Evolutionary conservation across 257 asterid species (phyloP).

Genomic region (Lavandula angustifolia): DNA sequence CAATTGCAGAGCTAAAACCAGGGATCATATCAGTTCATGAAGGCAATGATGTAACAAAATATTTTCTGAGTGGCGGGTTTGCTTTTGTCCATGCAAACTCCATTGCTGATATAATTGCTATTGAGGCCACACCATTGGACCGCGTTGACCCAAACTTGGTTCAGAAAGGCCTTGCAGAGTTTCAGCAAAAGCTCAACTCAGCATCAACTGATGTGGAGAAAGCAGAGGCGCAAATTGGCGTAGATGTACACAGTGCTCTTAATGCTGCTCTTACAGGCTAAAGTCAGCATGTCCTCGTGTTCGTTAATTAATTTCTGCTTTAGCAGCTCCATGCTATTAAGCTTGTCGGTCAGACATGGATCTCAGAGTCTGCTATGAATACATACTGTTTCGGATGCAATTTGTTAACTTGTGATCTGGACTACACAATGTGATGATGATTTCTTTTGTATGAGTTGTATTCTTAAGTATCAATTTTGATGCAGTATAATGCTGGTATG

Average conservation of each 20-base stretch:
- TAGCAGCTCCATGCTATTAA: too few species aligned
- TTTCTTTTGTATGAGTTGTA: neutral
- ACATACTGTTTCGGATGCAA: constrained; percentile 21
- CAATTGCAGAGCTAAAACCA: constrained; percentile 85
- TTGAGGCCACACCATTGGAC: constrained; percentile 78
- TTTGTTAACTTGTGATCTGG: constrained; percentile 11
- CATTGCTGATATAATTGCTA: constrained; percentile 66
- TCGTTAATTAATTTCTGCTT: too few species aligned
- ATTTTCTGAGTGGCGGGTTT: constrained; percentile 76
- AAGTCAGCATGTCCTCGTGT: neutral
- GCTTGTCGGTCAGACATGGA: constrained; percentile 1
- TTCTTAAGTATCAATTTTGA: neutral
- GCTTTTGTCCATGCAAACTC: constrained; percentile 80
- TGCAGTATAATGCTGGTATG: neutral
- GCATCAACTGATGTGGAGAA: constrained; percentile 82
- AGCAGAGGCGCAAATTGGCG: constrained; percentile 86
- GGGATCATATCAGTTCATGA: constrained; percentile 77
- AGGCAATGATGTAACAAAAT: constrained; percentile 67
- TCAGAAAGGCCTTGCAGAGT: constrained; percentile 72
- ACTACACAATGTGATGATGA: neutral
- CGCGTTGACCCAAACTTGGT: constrained; percentile 65
- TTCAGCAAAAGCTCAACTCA: constrained; percentile 70
- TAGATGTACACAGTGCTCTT: constrained; percentile 86
- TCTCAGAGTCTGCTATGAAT: constrained; percentile 29
- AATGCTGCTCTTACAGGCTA: constrained; percentile 81